Evolutionary conservation across 768 basidiomycete genomes (phyloP).

Genomic region (Steccherinum ochraceum): DNA sequence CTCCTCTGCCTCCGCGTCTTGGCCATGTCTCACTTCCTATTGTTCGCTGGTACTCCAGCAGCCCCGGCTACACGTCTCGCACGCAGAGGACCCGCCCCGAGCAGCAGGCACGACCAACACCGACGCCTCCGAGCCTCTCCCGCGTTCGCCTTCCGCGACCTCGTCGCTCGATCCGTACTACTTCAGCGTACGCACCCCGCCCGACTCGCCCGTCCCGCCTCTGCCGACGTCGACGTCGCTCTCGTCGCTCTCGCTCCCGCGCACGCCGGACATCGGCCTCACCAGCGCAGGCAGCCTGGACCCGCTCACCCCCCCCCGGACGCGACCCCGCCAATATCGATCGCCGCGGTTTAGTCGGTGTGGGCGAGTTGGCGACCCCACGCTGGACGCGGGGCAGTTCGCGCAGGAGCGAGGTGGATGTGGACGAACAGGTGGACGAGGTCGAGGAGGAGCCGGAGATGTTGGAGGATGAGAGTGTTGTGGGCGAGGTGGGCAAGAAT

Average conservation of each 20-base stretch:
- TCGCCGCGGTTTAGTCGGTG: slow-evolving; percentile 82
- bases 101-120: slow-evolving; percentile 17
- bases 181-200: slow-evolving; percentile 65
- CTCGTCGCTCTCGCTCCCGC: slow-evolving; percentile 35
- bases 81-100: slow-evolving; percentile 12
- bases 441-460: slow-evolving; percentile 18
- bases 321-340: slow-evolving; percentile 78
- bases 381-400: slow-evolving; percentile 66
- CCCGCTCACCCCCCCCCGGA: slow-evolving; percentile 66
- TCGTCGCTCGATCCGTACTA: slow-evolving; percentile 89
- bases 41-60: slow-evolving; percentile 17
- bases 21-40: slow-evolving; percentile 9
- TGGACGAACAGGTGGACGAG: slow-evolving; percentile 29
- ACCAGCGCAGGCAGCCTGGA: slow-evolving; percentile 30
- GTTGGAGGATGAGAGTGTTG: slow-evolving; percentile 11
- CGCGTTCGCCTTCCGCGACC: slow-evolving; percentile 68
- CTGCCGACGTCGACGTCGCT: slow-evolving; percentile 23
- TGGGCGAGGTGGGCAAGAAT: not conserved
- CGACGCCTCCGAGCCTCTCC: slow-evolving; percentile 41
- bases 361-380: slow-evolving; percentile 96
- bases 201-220: slow-evolving; percentile 58
- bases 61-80: slow-evolving; percentile 44
- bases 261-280: slow-evolving; percentile 63
- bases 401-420: slow-evolving; percentile 26
- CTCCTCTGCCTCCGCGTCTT: slow-evolving; percentile 9